phyloP scores from a whole-genome alignment of 208 protist genomes.

The Wallacemonas rigidus region DNA sequence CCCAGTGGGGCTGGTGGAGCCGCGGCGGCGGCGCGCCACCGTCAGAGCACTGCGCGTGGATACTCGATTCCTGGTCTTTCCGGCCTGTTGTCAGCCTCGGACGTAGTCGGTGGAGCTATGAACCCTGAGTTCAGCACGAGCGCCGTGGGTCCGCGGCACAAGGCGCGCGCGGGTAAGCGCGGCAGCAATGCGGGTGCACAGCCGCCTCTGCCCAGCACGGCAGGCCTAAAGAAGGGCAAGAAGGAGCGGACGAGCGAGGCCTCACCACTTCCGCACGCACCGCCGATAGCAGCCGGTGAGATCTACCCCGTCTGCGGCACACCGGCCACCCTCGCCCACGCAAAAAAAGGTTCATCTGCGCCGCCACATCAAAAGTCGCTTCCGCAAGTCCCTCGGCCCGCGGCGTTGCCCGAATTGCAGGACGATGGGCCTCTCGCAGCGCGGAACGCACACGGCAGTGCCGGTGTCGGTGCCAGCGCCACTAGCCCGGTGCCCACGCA shows the following conservation, averaged over 20 bases:
- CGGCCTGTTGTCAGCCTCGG: conserved; percentile 3
- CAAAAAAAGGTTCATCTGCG: too few relatives aligned
- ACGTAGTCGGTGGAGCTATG: background rate
- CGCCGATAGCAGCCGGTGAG: background rate
- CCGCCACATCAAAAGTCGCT: too few relatives aligned
- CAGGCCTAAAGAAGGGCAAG: background rate
- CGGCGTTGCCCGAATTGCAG: conserved; percentile 2
- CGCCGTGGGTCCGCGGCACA: background rate
- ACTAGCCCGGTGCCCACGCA: background rate
- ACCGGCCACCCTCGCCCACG: background rate
- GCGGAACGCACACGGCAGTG: background rate
- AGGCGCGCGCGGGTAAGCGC: background rate
- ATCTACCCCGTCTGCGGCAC: background rate
- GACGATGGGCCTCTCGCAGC: background rate
- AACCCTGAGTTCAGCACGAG: background rate
- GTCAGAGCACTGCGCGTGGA: conserved; percentile 7
- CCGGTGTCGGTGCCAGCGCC: background rate
- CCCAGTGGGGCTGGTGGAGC: background rate
- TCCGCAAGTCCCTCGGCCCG: too few relatives aligned
- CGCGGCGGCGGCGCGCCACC: background rate
- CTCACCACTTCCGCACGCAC: background rate
- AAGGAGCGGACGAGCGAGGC: background rate
- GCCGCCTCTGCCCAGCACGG: background rate
- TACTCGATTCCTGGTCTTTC: conserved; percentile 16
- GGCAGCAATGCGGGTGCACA: background rate